Percentiles rank a stretch among this genome's conserved stretches.
phyloP scores from a whole-genome alignment of 208 protist genomes.

The Herpetomonas muscarum region DNA sequence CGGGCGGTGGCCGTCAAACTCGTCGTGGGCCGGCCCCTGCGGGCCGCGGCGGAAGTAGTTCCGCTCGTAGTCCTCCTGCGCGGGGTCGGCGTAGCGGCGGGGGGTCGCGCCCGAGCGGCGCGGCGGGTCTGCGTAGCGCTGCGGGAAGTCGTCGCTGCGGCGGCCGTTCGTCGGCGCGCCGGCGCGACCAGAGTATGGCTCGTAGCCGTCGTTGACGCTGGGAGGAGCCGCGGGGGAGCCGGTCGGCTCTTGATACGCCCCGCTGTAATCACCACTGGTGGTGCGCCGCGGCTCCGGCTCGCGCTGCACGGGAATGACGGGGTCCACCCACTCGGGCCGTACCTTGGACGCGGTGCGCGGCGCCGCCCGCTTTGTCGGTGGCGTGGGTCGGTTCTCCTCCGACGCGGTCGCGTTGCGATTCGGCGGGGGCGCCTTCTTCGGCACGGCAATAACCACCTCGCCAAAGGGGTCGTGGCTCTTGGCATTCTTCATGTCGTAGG shows the following conservation, averaged over 20 bases:
- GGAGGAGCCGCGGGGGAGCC: neutral
- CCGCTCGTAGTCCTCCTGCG: slow-evolving; percentile 30
- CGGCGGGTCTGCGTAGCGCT: slow-evolving; percentile 9
- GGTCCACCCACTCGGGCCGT: slow-evolving; percentile 40
- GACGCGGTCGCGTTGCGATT: slow-evolving; percentile 10
- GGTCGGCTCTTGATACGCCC: neutral
- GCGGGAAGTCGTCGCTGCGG: slow-evolving; percentile 6
- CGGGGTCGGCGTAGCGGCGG: slow-evolving; percentile 25
- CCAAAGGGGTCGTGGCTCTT: slow-evolving; percentile 71
- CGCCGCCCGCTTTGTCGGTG: slow-evolving; percentile 10
- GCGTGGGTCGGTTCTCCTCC: slow-evolving; percentile 9
- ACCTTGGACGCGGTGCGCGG: slow-evolving; percentile 7
- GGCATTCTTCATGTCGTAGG: slow-evolving; percentile 78
- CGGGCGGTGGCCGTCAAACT: slow-evolving; percentile 1
- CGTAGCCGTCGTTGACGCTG: slow-evolving; percentile 4
- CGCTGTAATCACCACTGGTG: neutral
- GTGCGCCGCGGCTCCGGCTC: slow-evolving; percentile 4
- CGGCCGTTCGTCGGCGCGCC: slow-evolving; percentile 3
- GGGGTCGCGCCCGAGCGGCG: slow-evolving; percentile 11
- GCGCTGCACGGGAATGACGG: slow-evolving; percentile 12
- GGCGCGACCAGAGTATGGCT: neutral
- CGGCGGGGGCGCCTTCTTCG: slow-evolving; percentile 64
- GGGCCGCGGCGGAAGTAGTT: slow-evolving; percentile 59
- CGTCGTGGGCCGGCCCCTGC: neutral
- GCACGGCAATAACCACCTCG: slow-evolving; percentile 78